Evolutionary conservation across 768 basidiomycete genomes (phyloP), one percentile per base, ranked within the genome.

Genomic region (Leccinellum rugosiceps): DNA sequence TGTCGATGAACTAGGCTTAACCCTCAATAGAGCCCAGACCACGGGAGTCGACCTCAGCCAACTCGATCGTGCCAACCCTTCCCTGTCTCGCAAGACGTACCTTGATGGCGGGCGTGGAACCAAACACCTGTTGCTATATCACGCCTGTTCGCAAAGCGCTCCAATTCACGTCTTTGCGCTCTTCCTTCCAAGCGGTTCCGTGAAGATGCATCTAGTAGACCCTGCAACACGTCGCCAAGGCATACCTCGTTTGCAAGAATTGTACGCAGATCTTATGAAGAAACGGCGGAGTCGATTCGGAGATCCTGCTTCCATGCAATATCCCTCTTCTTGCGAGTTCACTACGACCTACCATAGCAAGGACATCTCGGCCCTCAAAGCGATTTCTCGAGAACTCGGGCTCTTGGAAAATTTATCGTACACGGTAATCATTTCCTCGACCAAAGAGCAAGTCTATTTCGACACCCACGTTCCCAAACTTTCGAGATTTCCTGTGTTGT

Each of bases 171-270:
- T 97, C 17, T 94, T 96, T 65, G 89, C 88, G 0, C 77, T 97
- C 31, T 96, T 98, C 76, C 78, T 87, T 34, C 92, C 93, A 0
- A 76, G 70, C 28, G 87, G 87, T 0, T 60, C 74, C 10, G 86
- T 87, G 35, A 89, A 86, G 64, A 77, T 98, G 3, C 94, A 94
- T 69, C 75, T 97, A 51, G 94, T 98, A 55, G 97, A 98, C 70
- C 87, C 87, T 38, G 93, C 93, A 15, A 83, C 85, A n/a, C 85
- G 86, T 38, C 85, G 94, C 45, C 94, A 96, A 65, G 82, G 86
- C 6, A 84, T 98, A 30, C 77, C 85, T 6, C 86, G 85, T 47
- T 80, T 98, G n/a, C 76, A 84, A 30, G 87, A 90, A 52, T 76
- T 81, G 26, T 99, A 98, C 66, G 61, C 64, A 1, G 88, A 89